These are phyloP conservation scores for Mycena galopus DNA, from an alignment of 768 basidiomycete species.

Conservation along the genomic window DNA sequence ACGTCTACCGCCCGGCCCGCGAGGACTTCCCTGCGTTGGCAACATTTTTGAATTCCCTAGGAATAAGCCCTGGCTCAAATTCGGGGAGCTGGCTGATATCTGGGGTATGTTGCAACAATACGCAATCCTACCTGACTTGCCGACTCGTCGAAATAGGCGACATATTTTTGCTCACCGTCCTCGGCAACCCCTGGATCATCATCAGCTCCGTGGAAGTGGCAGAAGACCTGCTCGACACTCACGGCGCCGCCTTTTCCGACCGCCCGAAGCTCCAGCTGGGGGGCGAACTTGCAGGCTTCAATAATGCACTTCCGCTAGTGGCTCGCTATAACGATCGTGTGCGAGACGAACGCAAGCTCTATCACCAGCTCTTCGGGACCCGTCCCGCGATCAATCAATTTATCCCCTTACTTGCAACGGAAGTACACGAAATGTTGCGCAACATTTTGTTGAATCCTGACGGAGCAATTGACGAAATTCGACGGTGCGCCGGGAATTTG, in stretches of 20 bases:
- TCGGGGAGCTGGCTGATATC: neutral
- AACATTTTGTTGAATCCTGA: neutral
- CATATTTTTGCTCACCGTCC: slow-evolving; percentile 48
- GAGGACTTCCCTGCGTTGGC: neutral
- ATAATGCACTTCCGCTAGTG: slow-evolving; percentile 24
- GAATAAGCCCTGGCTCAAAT: neutral
- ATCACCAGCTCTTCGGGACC: slow-evolving; percentile 29
- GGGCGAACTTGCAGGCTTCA: slow-evolving; percentile 46
- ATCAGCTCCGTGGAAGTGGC: slow-evolving; percentile 58
- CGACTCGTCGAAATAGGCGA: slow-evolving; percentile 41
- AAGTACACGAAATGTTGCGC: slow-evolving; percentile 32
- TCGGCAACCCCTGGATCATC: slow-evolving; percentile 61
- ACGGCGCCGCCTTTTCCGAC: slow-evolving; percentile 67
- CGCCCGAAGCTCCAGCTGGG: slow-evolving; percentile 59
- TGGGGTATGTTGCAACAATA: neutral
- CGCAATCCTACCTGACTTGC: neutral
- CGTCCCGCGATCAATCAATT: slow-evolving; percentile 6
- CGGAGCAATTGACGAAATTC: neutral
- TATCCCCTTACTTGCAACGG: neutral
- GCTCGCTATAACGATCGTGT: slow-evolving; percentile 24
- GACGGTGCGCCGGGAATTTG: neutral
- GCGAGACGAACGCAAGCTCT: slow-evolving; percentile 14
- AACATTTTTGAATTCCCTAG: neutral
- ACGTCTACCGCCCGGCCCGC: neutral
- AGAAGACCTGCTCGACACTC: slow-evolving; percentile 64